These are phyloP conservation scores for Prinsepia uniflora DNA, from an alignment of 306 rosid species.

Conservation along the genomic window DNA sequence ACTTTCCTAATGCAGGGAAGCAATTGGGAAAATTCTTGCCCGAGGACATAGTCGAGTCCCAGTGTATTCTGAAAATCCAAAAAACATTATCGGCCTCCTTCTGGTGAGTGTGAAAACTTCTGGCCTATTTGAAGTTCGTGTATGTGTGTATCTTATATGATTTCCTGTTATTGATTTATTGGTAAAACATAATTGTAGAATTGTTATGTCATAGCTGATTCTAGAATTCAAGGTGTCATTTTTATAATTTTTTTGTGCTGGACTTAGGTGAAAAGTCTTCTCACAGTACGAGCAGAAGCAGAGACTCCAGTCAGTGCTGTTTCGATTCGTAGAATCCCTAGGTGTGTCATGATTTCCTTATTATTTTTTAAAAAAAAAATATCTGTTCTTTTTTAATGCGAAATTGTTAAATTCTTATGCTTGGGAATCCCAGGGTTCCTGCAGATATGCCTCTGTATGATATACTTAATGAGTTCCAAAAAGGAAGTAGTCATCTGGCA, in stretches of 20 bases:
- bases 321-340: slow-evolving; percentile 46
- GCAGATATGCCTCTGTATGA: slow-evolving; percentile 89
- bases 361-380: neutral
- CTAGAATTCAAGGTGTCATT: neutral
- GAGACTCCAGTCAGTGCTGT: slow-evolving; percentile 54
- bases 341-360: slow-evolving; percentile 23
- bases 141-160: neutral
- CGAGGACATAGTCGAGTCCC: slow-evolving; percentile 56
- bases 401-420: neutral
- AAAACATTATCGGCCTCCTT: slow-evolving; percentile 46
- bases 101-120: slow-evolving; percentile 26
- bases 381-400: neutral
- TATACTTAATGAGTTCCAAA: slow-evolving; percentile 92
- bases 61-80: slow-evolving; percentile 44
- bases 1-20: slow-evolving; percentile 35
- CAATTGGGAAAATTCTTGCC: slow-evolving; percentile 57
- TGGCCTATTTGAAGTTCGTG: neutral
- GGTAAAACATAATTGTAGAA: neutral
- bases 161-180: neutral
- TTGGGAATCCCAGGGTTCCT: slow-evolving; percentile 59
- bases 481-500: slow-evolving; percentile 95
- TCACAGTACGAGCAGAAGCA: slow-evolving; percentile 51
- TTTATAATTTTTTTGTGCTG: slow-evolving; percentile 8
- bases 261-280: slow-evolving; percentile 51
- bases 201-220: slow-evolving; percentile 9